Conservation (phyloP, 73 alveolate genomes). For the Vitrella brassicaformis region DNA sequence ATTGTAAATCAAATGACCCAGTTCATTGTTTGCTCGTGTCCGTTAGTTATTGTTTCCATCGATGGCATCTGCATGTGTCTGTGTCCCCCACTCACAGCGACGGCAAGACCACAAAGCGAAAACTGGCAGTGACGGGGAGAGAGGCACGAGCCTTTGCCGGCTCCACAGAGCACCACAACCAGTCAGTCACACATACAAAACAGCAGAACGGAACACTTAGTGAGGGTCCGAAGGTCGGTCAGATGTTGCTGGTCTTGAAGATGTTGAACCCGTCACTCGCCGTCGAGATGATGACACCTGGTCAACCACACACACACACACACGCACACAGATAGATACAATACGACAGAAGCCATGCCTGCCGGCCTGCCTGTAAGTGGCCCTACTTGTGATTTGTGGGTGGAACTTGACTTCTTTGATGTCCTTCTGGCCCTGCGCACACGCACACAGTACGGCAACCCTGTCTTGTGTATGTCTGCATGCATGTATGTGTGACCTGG, state of each 20-base stretch:
- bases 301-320: slow-evolving; percentile 4
- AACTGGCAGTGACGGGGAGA: not conserved
- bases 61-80: not conserved
- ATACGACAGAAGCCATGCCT: not conserved
- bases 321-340: not conserved
- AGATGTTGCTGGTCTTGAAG: slow-evolving; percentile 49
- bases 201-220: not conserved
- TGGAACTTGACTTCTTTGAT: slow-evolving; percentile 72
- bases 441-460: too few species aligned
- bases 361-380: too few species aligned
- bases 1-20: not conserved
- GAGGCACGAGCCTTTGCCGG: not conserved
- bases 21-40: not conserved
- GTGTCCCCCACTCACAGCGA: not conserved
- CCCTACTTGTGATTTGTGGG: slow-evolving; percentile 24
- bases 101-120: not conserved
- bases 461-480: too few species aligned
- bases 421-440: slow-evolving; percentile 69
- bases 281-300: slow-evolving; percentile 53
- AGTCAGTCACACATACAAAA: too few species aligned
- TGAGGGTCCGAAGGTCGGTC: not conserved
- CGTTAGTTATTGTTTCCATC: not conserved
- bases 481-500: too few species aligned
- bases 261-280: slow-evolving; percentile 75
- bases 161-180: too few species aligned